Evolutionary conservation across 106 monocot species (phyloP).

Genomic region (Posidonia australis): DNA sequence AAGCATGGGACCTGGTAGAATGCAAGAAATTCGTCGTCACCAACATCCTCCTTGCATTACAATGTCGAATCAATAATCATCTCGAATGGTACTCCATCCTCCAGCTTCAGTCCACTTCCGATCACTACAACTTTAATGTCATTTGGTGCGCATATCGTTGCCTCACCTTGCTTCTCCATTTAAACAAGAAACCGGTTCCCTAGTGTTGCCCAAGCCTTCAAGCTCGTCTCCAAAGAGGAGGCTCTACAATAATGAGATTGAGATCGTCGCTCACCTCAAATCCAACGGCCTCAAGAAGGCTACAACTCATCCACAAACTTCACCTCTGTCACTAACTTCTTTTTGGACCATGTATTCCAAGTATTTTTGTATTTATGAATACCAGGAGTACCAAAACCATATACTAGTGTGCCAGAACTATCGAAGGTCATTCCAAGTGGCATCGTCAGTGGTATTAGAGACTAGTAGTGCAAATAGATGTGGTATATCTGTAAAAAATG

Average conservation of each 20-base stretch:
- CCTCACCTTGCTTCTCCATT: slow-evolving; percentile 37
- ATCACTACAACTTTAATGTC: not conserved
- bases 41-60: too few species aligned
- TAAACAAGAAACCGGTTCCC: slow-evolving; percentile 2
- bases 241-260: not conserved
- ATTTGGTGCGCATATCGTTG: slow-evolving; percentile 22
- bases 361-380: slow-evolving; percentile 50
- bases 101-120: slow-evolving; percentile 23
- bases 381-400: slow-evolving; percentile 24
- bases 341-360: slow-evolving; percentile 66
- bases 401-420: slow-evolving; percentile 42
- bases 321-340: not conserved
- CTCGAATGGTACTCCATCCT: slow-evolving; percentile 52
- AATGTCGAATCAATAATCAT: slow-evolving; percentile 31
- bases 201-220: slow-evolving; percentile 13
- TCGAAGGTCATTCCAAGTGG: slow-evolving; percentile 29
- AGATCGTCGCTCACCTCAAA: not conserved
- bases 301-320: not conserved
- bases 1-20: slow-evolving; percentile 34
- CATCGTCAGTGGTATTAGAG: too few species aligned
- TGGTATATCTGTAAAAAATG: too few species aligned
- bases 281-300: slow-evolving; percentile 1
- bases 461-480: too few species aligned
- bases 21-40: slow-evolving; percentile 51
- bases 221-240: slow-evolving; percentile 10